Conservation (phyloP, 257 asterid species). For the Striga asiatica region DNA sequence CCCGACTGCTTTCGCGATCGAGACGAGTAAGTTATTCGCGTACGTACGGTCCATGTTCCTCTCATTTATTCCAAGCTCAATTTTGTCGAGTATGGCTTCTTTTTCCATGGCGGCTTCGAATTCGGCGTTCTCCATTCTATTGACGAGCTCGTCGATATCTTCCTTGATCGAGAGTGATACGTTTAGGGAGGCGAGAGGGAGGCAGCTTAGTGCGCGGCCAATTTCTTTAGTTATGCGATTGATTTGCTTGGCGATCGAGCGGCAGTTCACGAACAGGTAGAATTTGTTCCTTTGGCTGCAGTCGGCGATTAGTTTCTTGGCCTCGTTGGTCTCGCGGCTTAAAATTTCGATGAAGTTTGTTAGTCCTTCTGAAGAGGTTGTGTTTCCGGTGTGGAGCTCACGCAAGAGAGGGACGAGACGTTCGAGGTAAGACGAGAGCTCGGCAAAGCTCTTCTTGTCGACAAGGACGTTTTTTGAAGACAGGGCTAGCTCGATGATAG, state of each 20-base stretch:
- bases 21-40: conserved; percentile 41
- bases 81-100: conserved; percentile 43
- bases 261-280: conserved; percentile 43
- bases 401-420: conserved; percentile 35
- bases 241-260: conserved; percentile 36
- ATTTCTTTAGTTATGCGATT: conserved; percentile 37
- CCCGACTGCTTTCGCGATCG: conserved; percentile 53
- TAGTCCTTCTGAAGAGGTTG: conserved; percentile 22
- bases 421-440: conserved; percentile 39
- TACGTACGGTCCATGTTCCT: conserved; percentile 45
- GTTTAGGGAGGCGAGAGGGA: conserved; percentile 37
- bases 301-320: conserved; percentile 32
- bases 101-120: conserved; percentile 36
- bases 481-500: conserved; percentile 24
- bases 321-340: conserved; percentile 23
- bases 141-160: conserved; percentile 28
- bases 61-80: conserved; percentile 47
- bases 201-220: conserved; percentile 30
- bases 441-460: conserved; percentile 28
- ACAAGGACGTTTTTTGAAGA: conserved; percentile 29
- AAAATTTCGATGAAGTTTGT: conserved; percentile 28
- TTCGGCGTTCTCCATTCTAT: conserved; percentile 36
- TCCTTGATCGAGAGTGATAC: conserved; percentile 30
- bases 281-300: conserved; percentile 38
- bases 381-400: conserved; percentile 25